Conservation (phyloP, 106 monocot species). For the Vanilla planifolia region DNA sequence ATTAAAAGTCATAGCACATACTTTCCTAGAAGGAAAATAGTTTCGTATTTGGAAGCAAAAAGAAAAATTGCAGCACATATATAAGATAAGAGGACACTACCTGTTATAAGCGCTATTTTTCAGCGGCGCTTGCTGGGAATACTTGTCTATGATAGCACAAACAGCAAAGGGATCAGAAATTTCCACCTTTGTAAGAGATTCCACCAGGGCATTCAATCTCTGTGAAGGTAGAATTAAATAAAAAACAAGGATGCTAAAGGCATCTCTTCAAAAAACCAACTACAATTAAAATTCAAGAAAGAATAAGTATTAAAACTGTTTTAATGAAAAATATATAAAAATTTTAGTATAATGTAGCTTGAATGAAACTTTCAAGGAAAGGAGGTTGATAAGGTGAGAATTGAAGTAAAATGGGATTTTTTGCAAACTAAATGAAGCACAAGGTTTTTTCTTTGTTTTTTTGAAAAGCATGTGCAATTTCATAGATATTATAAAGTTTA, state of each 20-base stretch:
- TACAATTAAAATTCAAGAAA: neutral
- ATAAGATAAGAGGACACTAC: conserved; percentile 24
- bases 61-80: no score
- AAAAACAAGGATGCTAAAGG: neutral
- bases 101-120: conserved; percentile 72
- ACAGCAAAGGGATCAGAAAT: conserved; percentile 57
- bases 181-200: conserved; percentile 41
- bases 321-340: neutral
- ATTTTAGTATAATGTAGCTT: neutral
- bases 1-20: no score
- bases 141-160: conserved; percentile 61
- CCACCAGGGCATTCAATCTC: conserved; percentile 59
- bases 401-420: no score
- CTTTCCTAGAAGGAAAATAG: no score
- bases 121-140: conserved; percentile 44
- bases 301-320: neutral
- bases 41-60: no score
- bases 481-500: no score
- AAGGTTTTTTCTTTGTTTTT: no score
- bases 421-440: no score
- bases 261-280: no score
- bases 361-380: no score
- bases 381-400: no score
- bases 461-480: no score
- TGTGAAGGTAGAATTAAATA: conserved; percentile 22